Base-by-base conservation (phyloP, 2,329 filamentous ascomycete species). In the Fusarium cicatricum region DNA sequence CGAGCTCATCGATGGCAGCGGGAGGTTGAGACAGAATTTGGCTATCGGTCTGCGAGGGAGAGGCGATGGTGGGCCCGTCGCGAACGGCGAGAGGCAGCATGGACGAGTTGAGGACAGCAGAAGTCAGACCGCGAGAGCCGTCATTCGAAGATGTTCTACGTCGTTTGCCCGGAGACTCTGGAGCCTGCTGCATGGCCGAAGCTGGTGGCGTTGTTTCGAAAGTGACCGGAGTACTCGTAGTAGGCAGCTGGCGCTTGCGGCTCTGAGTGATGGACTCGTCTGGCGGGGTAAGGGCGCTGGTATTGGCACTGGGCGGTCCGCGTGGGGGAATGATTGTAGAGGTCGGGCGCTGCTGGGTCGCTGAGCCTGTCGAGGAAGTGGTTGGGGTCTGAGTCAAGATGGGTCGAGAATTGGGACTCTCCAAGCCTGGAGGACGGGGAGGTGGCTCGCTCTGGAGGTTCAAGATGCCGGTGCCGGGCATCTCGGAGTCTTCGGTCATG, bases 211-310 rank as follows among this genome's bases (percentile, higher is more conserved):
- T 60, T 0, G 66, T 54, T 11, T 68, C 69, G n/a, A 64, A 64
- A 14, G 54, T 48, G 14, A 52, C 33, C 15, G 62, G 28, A 7
- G 57, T 59, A 43, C 52, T 60, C 17, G 58, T 53, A n/a, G 52
- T 52, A 1, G 69, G 63, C 12, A 76, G 60, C 11, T 68, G 76
- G 21, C 77, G 74, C 62, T 84, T 84, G 33, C 78, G 78, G 3
- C 74, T 70, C 33, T 76, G 75, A 1, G 75, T 74, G 0, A 75
- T 63, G 7, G 74, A 75, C 60, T 86, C 84, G 40, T 86, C 83
- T 3, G 83, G 82, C 0, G 83, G 83, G 2, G 84, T 85, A 23
- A 85, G 75, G 2, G 80, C 82, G 34, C 74, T 80, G 4, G 74
- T 73, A 29, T 76, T 76, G 19, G 71, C 66, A 49, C 77, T 70